A percentile compares a stretch with the other conserved stretches of the same genome.
phyloP scores from a whole-genome alignment of 2,329 filamentous ascomycete genomes.

The Calonectria pseudoturangicola region DNA sequence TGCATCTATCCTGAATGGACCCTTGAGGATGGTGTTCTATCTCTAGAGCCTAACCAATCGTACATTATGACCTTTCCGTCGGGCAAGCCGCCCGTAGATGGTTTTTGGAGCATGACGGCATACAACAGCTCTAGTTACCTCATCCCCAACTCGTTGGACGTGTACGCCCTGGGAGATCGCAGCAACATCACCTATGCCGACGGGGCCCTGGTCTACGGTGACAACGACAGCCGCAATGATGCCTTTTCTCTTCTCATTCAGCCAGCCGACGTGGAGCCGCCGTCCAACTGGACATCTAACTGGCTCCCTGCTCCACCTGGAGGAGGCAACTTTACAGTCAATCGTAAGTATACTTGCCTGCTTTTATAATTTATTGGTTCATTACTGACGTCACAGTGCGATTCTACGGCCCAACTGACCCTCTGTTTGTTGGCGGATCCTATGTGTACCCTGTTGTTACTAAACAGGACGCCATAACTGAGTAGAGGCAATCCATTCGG shows the following conservation, averaged over 20 bases:
- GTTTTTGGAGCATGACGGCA: constrained; percentile 6
- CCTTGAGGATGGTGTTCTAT: not conserved
- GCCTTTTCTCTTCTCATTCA: constrained; percentile 44
- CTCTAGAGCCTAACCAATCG: not conserved
- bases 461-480: not conserved
- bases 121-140: constrained; percentile 11
- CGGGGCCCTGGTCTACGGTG: not conserved
- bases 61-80: constrained; percentile 11
- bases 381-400: not conserved
- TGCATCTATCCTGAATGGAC: not conserved
- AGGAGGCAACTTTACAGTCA: constrained; percentile 17
- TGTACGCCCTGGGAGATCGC: constrained; percentile 9
- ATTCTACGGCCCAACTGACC: not conserved
- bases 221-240: constrained; percentile 32
- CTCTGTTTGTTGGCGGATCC: constrained; percentile 5
- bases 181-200: not conserved
- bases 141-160: not conserved
- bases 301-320: not conserved
- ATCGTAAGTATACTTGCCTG: not conserved
- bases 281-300: constrained; percentile 18
- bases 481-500: not conserved
- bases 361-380: no score
- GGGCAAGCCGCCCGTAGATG: not conserved
- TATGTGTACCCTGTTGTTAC: not conserved
- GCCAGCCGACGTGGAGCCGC: constrained; percentile 25